Base-by-base conservation (phyloP, 2,329 filamentous ascomycete species). In the Colletotrichum caudatum region DNA sequence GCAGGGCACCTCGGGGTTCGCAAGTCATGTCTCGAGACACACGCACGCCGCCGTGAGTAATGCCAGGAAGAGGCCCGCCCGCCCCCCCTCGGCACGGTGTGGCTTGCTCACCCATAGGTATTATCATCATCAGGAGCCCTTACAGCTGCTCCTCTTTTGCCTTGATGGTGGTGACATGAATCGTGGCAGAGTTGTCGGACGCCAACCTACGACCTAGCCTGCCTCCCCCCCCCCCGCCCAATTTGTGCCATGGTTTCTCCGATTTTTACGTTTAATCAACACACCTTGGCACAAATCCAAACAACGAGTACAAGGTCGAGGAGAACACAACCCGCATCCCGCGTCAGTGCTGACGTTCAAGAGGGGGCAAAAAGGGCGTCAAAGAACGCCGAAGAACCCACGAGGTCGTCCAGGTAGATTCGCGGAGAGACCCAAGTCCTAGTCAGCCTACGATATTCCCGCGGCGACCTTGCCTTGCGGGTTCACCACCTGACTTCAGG, bases 1-100 rank as follows among this genome's bases (percentile, higher is more conserved):
- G 29, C 20, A 44, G 33, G 5, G 53, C 46, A n/a, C 39, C 46
- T 59, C 56, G 53, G 37, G 59, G 69, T 64, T 69, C 46, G 20
- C 58, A 61, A 69, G 51, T 54, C 64, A 59, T 64, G 69, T 64
- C 64, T 71, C 69, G 50, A 63, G 53, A 63, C 16, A 59, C 46
- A 57, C 16, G 29, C 64, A 59, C 44, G 65, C 59, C 59, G 46
- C 53, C 33, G 58, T 60, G 37, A 60, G 53, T 48, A 64, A 60
- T 69, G 59, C 53, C 39, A 53, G 65, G 65, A 69, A 64, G 46
- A 33, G 46, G 46, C 59, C 69, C 53, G 46, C 29, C 41, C 29
- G 2, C 29, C 29, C 29, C 29, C 50, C 51, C 63, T 71, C 64
- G 58, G 57, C 58, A 69, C 35, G 9, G 26, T 53, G 64, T 33